Percentiles rank a stretch among this genome's conserved stretches.
Conservation (phyloP, 805 yeast species). For the Wickerhamiella qilinensis region DNA sequence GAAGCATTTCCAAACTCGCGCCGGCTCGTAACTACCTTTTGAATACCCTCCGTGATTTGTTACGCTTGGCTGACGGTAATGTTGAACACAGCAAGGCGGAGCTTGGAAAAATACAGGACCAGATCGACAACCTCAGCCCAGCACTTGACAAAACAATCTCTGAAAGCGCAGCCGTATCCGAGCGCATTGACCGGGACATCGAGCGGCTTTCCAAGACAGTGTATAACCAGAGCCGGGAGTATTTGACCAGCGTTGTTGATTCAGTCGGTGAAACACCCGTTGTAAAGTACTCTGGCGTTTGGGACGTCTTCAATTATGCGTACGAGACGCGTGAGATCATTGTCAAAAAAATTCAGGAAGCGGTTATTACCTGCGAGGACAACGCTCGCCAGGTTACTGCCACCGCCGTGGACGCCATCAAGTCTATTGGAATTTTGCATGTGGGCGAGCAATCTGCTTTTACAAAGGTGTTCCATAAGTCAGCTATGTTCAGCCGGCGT, state of each 20-base stretch:
- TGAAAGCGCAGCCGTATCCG: conserved; percentile 39
- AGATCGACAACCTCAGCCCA: conserved; percentile 47
- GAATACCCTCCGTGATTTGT: conserved; percentile 54
- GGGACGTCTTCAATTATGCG: conserved; percentile 55
- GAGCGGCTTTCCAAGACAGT: conserved; percentile 43
- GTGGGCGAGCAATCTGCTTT: conserved; percentile 43
- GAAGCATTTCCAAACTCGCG: conserved; percentile 72
- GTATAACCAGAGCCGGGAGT: conserved; percentile 43
- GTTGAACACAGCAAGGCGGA: conserved; percentile 36
- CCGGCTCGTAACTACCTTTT: conserved; percentile 83
- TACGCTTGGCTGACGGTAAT: conserved; percentile 45
- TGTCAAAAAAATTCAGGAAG: conserved; percentile 43
- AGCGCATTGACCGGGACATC: conserved; percentile 41
- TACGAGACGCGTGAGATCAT: conserved; percentile 50
- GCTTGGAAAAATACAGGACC: conserved; percentile 28
- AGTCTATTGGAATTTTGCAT: conserved; percentile 42
- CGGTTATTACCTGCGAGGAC: conserved; percentile 51
- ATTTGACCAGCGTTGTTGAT: conserved; percentile 36
- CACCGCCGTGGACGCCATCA: conserved; percentile 44
- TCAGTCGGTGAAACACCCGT: conserved; percentile 36
- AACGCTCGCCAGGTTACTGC: conserved; percentile 49
- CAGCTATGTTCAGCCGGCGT: conserved; percentile 68
- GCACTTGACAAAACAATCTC: conserved; percentile 37
- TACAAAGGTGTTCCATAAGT: conserved; percentile 33
- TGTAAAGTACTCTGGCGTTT: conserved; percentile 44